Conservation (phyloP, 768 basidiomycete genomes). For the Leccinum disarticulatum region DNA sequence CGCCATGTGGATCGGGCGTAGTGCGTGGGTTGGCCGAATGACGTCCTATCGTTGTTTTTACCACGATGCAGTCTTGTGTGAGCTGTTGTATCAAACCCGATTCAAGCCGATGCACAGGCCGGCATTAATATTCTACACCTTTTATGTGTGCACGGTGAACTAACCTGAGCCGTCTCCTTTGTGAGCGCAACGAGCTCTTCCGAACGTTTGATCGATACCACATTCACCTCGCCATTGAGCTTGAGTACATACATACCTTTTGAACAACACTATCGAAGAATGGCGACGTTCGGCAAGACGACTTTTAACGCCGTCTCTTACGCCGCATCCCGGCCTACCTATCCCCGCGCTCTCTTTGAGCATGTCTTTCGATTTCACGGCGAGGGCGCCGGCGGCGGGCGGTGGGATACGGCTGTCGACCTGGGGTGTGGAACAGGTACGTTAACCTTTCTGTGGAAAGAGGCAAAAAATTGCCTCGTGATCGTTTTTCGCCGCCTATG, state of each 20-base stretch:
- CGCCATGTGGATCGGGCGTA: not conserved
- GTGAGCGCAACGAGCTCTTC: not conserved
- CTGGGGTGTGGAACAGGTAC: slow-evolving; percentile 84
- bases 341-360: slow-evolving; percentile 65
- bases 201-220: not conserved
- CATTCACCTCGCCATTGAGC: not conserved
- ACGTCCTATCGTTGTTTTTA: not conserved
- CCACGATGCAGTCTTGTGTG: not conserved
- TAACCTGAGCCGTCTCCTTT: not conserved
- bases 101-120: not conserved
- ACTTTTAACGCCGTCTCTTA: slow-evolving; percentile 70
- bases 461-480: not conserved
- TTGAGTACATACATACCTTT: not conserved
- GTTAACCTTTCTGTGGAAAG: slow-evolving; percentile 5
- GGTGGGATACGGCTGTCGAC: slow-evolving; percentile 66
- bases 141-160: not conserved
- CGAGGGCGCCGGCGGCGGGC: not conserved
- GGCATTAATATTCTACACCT: not conserved
- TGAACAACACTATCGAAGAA: slow-evolving; percentile 24
- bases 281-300: slow-evolving; percentile 76
- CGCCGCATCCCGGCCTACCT: slow-evolving; percentile 69
- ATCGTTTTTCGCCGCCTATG: not conserved
- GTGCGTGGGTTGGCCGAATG: slow-evolving; percentile 1
- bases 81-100: not conserved
- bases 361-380: slow-evolving; percentile 61